Conservation (phyloP, 169 alveolate genomes). For the Blepharisma undulans region DNA sequence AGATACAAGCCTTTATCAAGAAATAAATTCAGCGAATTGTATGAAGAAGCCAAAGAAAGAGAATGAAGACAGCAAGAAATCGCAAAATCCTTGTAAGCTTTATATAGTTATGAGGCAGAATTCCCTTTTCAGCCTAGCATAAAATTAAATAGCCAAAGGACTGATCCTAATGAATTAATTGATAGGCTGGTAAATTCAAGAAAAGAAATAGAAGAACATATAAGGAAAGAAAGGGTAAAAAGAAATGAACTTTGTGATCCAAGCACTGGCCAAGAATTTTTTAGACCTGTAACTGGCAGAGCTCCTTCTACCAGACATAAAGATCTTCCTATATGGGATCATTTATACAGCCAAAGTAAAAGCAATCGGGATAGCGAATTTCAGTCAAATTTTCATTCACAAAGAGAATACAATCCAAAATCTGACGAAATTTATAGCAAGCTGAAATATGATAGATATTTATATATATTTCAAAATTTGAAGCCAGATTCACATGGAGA, state of each 20-base stretch:
- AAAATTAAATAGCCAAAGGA: not conserved
- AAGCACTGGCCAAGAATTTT: conserved; percentile 16
- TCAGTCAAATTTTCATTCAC: not conserved
- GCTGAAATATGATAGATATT: not conserved
- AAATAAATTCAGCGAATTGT: not conserved
- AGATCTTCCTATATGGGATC: conserved; percentile 23
- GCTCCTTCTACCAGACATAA: not conserved
- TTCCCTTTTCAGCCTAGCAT: not conserved
- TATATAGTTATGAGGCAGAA: not conserved
- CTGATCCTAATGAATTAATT: not conserved
- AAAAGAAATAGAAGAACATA: not conserved
- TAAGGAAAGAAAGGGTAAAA: not conserved
- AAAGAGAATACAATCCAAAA: not conserved
- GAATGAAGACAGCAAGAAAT: not conserved
- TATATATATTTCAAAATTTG: not conserved
- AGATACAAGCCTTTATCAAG: not conserved
- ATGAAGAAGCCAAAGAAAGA: conserved; percentile 12
- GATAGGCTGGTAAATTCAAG: not conserved
- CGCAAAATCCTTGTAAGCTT: not conserved
- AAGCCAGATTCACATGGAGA: not conserved
- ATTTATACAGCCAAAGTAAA: not conserved
- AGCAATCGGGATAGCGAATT: not conserved
- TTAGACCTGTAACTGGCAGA: not conserved
- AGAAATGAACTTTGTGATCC: conserved; percentile 7
- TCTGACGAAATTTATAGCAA: not conserved